Conservation (phyloP, 345 rosid genomes). For the Psidium friedrichsthalianum region DNA sequence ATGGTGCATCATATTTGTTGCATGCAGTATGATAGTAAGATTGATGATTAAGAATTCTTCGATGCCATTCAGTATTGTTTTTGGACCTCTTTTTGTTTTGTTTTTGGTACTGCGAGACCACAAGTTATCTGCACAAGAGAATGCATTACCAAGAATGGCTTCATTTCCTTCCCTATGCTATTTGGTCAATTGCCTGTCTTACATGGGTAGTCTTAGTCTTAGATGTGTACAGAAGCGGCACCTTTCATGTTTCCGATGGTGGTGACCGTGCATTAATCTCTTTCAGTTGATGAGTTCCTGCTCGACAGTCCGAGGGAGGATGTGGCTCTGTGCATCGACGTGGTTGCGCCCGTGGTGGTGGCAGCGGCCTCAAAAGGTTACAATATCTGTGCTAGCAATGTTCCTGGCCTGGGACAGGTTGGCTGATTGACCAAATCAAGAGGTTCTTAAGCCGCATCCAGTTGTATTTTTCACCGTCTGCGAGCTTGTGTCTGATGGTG, state of each 20-base stretch:
- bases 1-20: neutral
- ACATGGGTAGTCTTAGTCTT: neutral
- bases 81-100: neutral
- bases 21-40: conserved; percentile 7
- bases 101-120: neutral
- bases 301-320: neutral
- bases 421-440: neutral
- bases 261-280: neutral
- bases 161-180: neutral
- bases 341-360: neutral
- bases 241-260: neutral
- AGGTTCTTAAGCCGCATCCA: neutral
- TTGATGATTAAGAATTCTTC: neutral
- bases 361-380: neutral
- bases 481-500: neutral
- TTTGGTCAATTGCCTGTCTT: neutral
- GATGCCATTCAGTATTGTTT: neutral
- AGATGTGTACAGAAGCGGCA: neutral
- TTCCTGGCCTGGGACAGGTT: neutral
- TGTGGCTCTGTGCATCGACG: neutral
- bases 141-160: neutral
- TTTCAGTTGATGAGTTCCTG: neutral
- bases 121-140: neutral
- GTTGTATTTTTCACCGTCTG: neutral
- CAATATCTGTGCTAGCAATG: neutral